Conservation (phyloP, 2,329 filamentous ascomycete genomes). For the Ramularia endophylla region DNA sequence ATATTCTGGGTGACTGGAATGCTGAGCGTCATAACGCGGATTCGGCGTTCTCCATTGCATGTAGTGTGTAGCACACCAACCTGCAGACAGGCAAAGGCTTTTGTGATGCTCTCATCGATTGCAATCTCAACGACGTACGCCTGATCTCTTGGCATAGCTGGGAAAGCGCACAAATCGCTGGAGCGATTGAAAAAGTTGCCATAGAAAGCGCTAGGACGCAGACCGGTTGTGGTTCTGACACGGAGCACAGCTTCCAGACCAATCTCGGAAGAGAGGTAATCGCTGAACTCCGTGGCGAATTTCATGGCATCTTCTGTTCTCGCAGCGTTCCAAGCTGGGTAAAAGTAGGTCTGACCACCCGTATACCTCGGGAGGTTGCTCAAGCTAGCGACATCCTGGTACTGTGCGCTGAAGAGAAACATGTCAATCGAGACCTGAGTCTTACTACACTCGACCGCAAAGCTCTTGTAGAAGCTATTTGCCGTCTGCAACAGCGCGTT, state of each 20-base stretch:
- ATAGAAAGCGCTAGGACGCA: conserved; percentile 97
- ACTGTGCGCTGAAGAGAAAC: conserved; percentile 94
- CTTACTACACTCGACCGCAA: conserved; percentile 97
- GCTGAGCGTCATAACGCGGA: conserved; percentile 87
- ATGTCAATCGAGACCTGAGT: conserved; percentile 98
- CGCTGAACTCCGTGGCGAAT: conserved; percentile 93
- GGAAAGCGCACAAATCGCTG: conserved; percentile 95
- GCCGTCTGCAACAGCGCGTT: conserved; percentile 79
- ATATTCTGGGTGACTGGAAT: conserved; percentile 88
- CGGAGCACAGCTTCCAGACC: conserved; percentile 92
- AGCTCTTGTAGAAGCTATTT: conserved; percentile 98
- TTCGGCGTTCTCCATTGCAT: conserved; percentile 93
- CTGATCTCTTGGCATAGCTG: conserved; percentile 94
- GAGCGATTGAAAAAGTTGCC: conserved; percentile 99
- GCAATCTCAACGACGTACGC: conserved; percentile 97
- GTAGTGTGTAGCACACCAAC: conserved; percentile 94
- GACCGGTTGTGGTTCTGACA: conserved; percentile 86
- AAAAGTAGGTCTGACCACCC: conserved; percentile 97
- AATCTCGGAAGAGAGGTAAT: conserved; percentile 94
- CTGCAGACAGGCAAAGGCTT: conserved; percentile 88
- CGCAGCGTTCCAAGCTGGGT: conserved; percentile 94
- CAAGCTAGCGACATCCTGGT: conserved; percentile 94
- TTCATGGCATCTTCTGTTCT: conserved; percentile 94
- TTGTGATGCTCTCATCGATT: conserved; percentile 89
- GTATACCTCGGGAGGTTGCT: conserved; percentile 95